Evolutionary conservation across 306 rosid genomes (phyloP).

Genomic region (barrel medic (Medicago truncatula)): DNA sequence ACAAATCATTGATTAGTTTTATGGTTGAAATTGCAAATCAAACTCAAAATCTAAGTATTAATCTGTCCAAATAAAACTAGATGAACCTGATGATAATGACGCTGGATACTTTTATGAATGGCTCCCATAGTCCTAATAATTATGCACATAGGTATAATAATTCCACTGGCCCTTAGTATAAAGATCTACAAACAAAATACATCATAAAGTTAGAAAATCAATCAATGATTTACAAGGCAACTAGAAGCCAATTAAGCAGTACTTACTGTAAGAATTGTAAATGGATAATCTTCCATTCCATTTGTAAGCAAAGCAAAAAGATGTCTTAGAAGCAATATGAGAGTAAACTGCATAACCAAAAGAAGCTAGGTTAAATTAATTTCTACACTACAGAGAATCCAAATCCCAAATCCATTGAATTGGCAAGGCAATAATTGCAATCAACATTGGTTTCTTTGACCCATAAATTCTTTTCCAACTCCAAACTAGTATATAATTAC

Average conservation of each 20-base stretch:
- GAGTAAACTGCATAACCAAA: slow-evolving; percentile 65
- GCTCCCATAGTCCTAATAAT: slow-evolving; percentile 62
- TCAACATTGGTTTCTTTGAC: slow-evolving; percentile 18
- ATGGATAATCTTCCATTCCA: slow-evolving; percentile 78
- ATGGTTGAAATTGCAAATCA: slow-evolving; percentile 17
- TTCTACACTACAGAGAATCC: background rate
- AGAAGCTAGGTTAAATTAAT: background rate
- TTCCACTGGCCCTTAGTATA: slow-evolving; percentile 75
- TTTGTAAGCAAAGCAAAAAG: slow-evolving; percentile 61
- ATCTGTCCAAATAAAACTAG: background rate
- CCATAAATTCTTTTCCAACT: background rate
- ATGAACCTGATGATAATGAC: slow-evolving; percentile 55
- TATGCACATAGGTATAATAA: slow-evolving; percentile 80
- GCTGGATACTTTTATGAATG: slow-evolving; percentile 58
- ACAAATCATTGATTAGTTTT: slow-evolving; percentile 19
- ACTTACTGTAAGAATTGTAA: slow-evolving; percentile 82
- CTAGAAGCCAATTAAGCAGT: background rate
- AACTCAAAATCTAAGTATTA: slow-evolving; percentile 1
- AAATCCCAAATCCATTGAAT: background rate
- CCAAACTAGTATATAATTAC: background rate
- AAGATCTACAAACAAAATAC: slow-evolving; percentile 43
- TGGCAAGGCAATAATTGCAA: slow-evolving; percentile 31
- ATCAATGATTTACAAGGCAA: background rate
- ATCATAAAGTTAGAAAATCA: slow-evolving; percentile 5
- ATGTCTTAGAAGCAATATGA: slow-evolving; percentile 81